Evolutionary conservation across 495 filamentous ascomycete genomes (phyloP).

Genomic region (Penicillium cosmopolitanum): DNA sequence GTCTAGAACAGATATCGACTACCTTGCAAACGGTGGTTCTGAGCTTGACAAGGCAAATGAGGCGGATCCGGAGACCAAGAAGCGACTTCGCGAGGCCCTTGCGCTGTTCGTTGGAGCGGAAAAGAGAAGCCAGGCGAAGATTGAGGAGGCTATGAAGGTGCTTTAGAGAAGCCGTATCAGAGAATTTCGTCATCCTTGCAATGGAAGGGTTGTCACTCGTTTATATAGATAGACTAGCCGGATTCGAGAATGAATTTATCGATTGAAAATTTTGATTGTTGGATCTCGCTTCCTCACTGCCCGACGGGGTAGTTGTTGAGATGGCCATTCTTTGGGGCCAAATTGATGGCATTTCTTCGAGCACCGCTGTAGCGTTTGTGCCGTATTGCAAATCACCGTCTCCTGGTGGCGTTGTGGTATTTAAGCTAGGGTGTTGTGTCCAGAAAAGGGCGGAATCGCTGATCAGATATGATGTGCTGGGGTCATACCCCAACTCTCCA

Average conservation of each 20-base stretch:
- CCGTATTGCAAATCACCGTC: constrained; percentile 1
- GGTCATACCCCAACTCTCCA: neutral
- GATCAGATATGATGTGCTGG: constrained; percentile 5
- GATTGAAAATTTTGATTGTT: neutral
- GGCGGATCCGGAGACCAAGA: constrained; percentile 22
- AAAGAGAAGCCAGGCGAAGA: constrained; percentile 25
- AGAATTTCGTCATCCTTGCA: neutral
- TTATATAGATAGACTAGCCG: constrained; percentile 9
- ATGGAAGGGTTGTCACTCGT: neutral
- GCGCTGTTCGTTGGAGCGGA: constrained; percentile 25
- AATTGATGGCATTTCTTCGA: neutral
- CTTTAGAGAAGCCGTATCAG: neutral
- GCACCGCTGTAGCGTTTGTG: neutral
- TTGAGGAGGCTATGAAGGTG: constrained; percentile 25
- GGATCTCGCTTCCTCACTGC: neutral
- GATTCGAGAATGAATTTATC: constrained; percentile 5
- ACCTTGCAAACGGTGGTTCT: constrained; percentile 27
- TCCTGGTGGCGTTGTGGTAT: constrained; percentile 8
- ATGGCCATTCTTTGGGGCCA: neutral
- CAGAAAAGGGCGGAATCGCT: constrained; percentile 19
- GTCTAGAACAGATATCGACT: constrained; percentile 29
- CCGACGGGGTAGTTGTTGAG: neutral
- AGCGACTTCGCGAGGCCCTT: constrained; percentile 26
- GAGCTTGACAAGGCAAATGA: constrained; percentile 29
- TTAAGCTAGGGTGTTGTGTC: constrained; percentile 11